Percentiles rank a stretch among this genome's conserved stretches.
Evolutionary conservation across 192 early-diverging fungal species (phyloP).

Genomic region (Mortierella hygrophila): DNA sequence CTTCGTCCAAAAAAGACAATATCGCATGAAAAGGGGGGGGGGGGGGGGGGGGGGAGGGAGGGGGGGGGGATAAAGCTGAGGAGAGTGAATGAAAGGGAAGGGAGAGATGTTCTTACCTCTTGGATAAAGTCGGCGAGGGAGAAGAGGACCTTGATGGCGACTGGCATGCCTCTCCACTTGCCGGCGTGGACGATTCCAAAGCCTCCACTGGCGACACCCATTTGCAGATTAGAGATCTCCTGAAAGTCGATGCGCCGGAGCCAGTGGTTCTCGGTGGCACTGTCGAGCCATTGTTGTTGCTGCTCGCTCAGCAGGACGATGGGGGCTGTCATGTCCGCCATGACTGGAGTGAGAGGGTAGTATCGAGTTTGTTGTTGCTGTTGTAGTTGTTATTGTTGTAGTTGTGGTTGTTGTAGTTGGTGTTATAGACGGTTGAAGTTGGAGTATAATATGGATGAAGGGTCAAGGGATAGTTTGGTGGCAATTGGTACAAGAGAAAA

Average conservation of each 20-base stretch:
- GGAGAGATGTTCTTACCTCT: conserved; percentile 28
- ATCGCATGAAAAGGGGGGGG: too few relatives aligned
- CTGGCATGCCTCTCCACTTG: conserved; percentile 37
- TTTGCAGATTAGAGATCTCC: conserved; percentile 31
- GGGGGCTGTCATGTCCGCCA: conserved; percentile 49
- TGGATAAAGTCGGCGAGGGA: conserved; percentile 52
- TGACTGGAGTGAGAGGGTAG: neutral
- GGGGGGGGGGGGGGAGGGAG: too few relatives aligned
- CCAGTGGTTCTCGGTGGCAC: conserved; percentile 32
- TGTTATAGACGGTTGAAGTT: neutral
- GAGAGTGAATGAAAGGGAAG: too few relatives aligned
- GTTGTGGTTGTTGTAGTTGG: neutral
- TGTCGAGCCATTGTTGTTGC: conserved; percentile 53
- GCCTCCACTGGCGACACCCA: conserved; percentile 46
- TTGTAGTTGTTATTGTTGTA: too few relatives aligned
- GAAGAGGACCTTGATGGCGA: conserved; percentile 51
- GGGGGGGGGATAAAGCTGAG: too few relatives aligned
- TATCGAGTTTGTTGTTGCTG: neutral
- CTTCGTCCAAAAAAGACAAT: too few relatives aligned
- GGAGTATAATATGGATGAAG: neutral
- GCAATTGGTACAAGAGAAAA: neutral
- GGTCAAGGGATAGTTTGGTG: neutral
- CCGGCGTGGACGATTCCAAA: conserved; percentile 51
- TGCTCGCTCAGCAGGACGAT: conserved; percentile 46
- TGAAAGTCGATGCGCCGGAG: conserved; percentile 45